Evolutionary conservation across 768 basidiomycete species (phyloP), one percentile per base, ranked within the genome.

Genomic region (Pleurotus pulmonarius): DNA sequence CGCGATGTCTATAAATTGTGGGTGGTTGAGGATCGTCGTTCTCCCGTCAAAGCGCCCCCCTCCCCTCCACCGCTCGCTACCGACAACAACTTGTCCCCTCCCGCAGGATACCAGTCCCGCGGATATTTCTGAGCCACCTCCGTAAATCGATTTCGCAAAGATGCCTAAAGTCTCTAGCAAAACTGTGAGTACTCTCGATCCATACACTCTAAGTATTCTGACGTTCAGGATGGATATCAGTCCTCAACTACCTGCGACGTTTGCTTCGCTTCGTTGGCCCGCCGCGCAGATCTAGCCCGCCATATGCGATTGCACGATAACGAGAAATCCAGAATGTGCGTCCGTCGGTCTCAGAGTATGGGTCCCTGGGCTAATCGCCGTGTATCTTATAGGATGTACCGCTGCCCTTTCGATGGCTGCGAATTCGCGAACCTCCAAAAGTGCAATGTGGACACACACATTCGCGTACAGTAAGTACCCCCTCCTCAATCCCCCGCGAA

Each of bases 371-470:
- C 58, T 55, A 37, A 34, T 34, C 29, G 7, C 47, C 39, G 11
- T 44, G 12, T 34, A 34, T 43, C 7, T 22, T 29, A 24, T 8
- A 72, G 70, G 47, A 69, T 68, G 66, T 61, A 63, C 58, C 60
- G 57, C 25, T 73, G 71, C 55, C 59, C 63, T 1, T 64, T 59
- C 34, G 55, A 63, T 0, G 67, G 63, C 2, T 72, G 72, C 54
- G 43, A 49, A 5, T 69, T 68, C 58, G 60, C 62, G 51, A 66
- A 56, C n/a, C 59, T 71, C 8, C 72, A 73, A 44, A 64, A 60
- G 47, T 67, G 67, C 3, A 73, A 73, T 46, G 46, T 73, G 3
- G 63, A 64, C 16, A 70, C 70, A n/a, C 72, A 73, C 57, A 61
- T 65, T 24, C 59, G 60, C 40, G 69, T 58, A 26, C 72, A 73